Evolutionary conservation across 768 basidiomycete genomes (phyloP), one percentile per base, ranked within the genome.

Genomic region (Boletales sp.): DNA sequence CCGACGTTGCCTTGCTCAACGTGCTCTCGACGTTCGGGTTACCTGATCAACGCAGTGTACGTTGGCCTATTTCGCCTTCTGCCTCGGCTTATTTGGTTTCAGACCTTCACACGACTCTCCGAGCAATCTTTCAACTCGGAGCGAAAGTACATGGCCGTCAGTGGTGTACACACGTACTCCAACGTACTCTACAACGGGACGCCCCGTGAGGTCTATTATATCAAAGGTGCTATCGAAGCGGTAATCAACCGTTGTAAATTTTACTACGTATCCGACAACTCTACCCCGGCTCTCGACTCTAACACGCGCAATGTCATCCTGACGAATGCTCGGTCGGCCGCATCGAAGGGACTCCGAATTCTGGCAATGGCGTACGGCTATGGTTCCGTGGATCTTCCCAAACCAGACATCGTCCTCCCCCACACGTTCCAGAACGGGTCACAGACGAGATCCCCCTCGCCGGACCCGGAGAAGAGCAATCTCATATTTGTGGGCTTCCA

Each of bases 81-180:
- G 36, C 48, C 18, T 11, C 34, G 12, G 41, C 51, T 54, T 10
- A 62, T 35, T 3, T 37, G 10, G 10, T 28, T 50, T 34, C 52
- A 90, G 88, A 66, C 74, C 0, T 90, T 91, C 64, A 80, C 76
- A 44, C 82, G 88, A 21, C 67, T 78, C n/a, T 79, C 79, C 10
- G 94, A 98, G 64, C 79, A 83, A 41, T 84, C 94, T 0, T 98
- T 98, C 79, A 91, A 80, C 67, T 97, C 95, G 15, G 94, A 98
- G 54, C 80, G 83, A 50, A 97, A 97, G 68, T 92, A 79, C 67
- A 96, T 97, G 90, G 88, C 88, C 13, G 83, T 97, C 53, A 86
- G 84, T 44, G 94, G 94, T 11, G 67, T 80, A 10, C 82, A 90
- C 60, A 38, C 62, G 8, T 43, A 69, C 13, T 59, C 72, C 43